Conservation (phyloP, 257 asterid species). For the Misopates orontium region DNA sequence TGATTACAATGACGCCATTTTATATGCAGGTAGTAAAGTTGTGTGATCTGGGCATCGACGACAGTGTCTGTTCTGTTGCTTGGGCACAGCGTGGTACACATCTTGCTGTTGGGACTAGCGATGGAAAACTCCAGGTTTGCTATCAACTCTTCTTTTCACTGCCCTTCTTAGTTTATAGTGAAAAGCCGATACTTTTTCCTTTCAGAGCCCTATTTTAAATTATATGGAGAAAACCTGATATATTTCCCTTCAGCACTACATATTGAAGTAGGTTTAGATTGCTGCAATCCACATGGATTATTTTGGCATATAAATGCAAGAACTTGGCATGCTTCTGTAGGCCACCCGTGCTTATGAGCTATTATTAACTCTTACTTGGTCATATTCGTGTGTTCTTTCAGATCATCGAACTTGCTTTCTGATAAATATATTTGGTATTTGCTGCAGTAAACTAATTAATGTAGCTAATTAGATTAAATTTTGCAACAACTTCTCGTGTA, state of each 20-base stretch:
- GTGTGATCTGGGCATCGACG: constrained; percentile 84
- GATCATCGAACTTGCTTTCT: not conserved
- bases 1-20: too few relatives aligned
- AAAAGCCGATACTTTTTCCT: not conserved
- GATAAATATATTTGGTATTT: too few relatives aligned
- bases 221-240: not conserved
- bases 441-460: too few relatives aligned
- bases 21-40: constrained; percentile 78
- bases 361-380: not conserved
- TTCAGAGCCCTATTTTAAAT: not conserved
- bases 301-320: not conserved
- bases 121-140: constrained; percentile 87
- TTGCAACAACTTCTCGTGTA: too few relatives aligned
- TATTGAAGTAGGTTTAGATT: not conserved
- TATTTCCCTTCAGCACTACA: not conserved
- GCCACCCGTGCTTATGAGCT: not conserved
- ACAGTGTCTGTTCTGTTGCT: constrained; percentile 86
- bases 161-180: constrained; percentile 11
- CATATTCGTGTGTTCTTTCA: constrained; percentile 2
- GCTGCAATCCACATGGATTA: not conserved
- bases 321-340: not conserved
- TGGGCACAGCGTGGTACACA: constrained; percentile 94
- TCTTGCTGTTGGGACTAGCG: constrained; percentile 93
- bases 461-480: too few relatives aligned
- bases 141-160: not conserved